Percentiles rank a stretch among this genome's conserved stretches.
Evolutionary conservation across 306 rosid genomes (phyloP).

Genomic region (Fragaria iinumae): DNA sequence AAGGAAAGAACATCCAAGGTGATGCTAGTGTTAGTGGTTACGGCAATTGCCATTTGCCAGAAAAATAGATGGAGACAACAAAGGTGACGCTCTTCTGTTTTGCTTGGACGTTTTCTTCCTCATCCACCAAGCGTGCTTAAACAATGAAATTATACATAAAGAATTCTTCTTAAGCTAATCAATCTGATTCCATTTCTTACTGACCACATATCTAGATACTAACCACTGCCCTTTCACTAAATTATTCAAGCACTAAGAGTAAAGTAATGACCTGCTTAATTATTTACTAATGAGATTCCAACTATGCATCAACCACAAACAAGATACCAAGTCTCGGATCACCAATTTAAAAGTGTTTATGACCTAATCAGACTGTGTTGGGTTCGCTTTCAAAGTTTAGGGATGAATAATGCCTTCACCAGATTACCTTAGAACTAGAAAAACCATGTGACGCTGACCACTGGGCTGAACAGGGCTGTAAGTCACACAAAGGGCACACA

Average conservation of each 20-base stretch:
- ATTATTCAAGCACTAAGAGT: neutral
- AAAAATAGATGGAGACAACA: neutral
- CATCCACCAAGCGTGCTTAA: neutral
- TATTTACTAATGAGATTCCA: neutral
- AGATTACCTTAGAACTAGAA: neutral
- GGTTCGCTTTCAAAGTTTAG: neutral
- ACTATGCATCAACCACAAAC: neutral
- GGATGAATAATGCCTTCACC: conserved; percentile 4
- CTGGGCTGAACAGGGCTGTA: neutral
- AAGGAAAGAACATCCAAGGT: neutral
- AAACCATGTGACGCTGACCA: neutral
- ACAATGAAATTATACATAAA: neutral
- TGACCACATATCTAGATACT: conserved; percentile 18
- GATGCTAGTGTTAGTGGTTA: neutral
- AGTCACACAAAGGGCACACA: neutral
- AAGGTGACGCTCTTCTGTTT: neutral
- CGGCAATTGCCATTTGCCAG: neutral
- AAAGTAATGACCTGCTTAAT: neutral
- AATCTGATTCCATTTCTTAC: neutral
- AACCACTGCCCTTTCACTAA: neutral
- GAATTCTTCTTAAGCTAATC: neutral
- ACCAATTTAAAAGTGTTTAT: neutral
- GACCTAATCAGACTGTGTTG: neutral
- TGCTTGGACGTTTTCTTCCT: neutral
- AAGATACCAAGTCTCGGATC: neutral